Evolutionary conservation across 208 protist species (phyloP), one percentile per base, ranked within the genome.

Genomic region (Jaenimonas drosophilae): DNA sequence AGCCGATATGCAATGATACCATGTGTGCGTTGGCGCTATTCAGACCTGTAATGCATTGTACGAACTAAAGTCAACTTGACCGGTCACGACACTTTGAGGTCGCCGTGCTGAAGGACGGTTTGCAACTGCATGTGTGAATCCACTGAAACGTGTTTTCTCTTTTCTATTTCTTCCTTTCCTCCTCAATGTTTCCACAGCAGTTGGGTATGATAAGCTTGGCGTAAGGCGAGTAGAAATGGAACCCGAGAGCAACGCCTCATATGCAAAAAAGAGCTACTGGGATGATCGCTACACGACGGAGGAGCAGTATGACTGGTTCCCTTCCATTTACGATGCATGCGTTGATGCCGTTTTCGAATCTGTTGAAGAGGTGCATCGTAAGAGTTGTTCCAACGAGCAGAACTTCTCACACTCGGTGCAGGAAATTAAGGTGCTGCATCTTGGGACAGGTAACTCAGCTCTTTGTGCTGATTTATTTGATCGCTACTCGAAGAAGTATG

Each of bases 301-400:
- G 65, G 68, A 64, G 29, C 57, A 81, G 27, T 89, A 89, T 51
- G 69, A 92, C 42, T 92, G 84, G 84, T 92, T 92, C 34, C 49
- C 69, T 0, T 82, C 84, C 4, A 66, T 92, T 20, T 85, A 88
- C 41, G 21, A 50, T 4, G 54, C 49, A 9, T 65, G 61, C 43
- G 66, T 92, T 0, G 40, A 24, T 7, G 68, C 65, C 0, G 37
- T 70, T 17, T 88, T 85, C 44, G 54, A 61, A 7, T 38, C 52
- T 31, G 37, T 91, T 4, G 62, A 71, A 33, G 46, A n/a, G 1
- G 67, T 76, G 11, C 70, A 60, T 61, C 27, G 6, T 6, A 26
- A 26, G 26, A n/a, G n/a, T n/a, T n/a, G n/a, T n/a, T n/a, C n/a
- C n/a, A n/a, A n/a, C n/a, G n/a, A n/a, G n/a, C n/a, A n/a, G n/a